phyloP scores from a whole-genome alignment of 2,329 filamentous ascomycete species.

The Fusarium sp. region DNA sequence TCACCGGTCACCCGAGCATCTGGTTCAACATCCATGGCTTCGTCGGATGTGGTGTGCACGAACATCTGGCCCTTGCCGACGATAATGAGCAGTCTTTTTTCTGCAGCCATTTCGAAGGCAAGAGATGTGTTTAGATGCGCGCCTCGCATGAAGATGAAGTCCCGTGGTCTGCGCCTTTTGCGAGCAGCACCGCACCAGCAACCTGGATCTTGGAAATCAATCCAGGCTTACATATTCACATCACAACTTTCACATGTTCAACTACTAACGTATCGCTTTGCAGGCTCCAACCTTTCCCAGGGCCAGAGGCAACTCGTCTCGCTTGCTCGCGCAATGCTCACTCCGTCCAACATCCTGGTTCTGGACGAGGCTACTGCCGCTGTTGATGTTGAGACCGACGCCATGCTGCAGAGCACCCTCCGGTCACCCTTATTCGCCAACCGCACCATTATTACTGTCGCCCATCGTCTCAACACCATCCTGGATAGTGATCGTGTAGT shows the following conservation, averaged over 20 bases:
- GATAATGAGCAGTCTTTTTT: conserved; percentile 31
- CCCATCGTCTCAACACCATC: conserved; percentile 98
- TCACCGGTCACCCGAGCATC: conserved; percentile 36
- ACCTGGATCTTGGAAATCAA: conserved; percentile 7
- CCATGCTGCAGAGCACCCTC: conserved; percentile 73
- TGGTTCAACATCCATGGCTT: conserved; percentile 34
- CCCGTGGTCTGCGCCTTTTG: conserved; percentile 47
- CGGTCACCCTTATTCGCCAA: conserved; percentile 81
- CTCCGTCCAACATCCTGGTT: conserved; percentile 96
- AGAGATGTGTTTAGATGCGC: conserved; percentile 53
- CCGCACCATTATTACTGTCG: conserved; percentile 97
- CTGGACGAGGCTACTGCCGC: conserved; percentile 94
- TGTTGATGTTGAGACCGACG: conserved; percentile 77
- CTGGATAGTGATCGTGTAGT: conserved; percentile 90
- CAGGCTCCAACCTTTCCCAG: conserved; percentile 93
- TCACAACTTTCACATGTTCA: conserved; percentile 25
- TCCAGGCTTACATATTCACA: neutral
- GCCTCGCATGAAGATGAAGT: conserved; percentile 52
- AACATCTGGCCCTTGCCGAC: conserved; percentile 24
- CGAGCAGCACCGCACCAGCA: conserved; percentile 9
- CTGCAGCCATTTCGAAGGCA: conserved; percentile 29
- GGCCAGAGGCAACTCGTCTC: conserved; percentile 96
- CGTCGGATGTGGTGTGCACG: conserved; percentile 25
- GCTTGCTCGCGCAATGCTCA: conserved; percentile 91
- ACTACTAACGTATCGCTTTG: conserved; percentile 35